Base-by-base conservation (phyloP, 768 basidiomycete species). In the Daedaleopsis nitida region DNA sequence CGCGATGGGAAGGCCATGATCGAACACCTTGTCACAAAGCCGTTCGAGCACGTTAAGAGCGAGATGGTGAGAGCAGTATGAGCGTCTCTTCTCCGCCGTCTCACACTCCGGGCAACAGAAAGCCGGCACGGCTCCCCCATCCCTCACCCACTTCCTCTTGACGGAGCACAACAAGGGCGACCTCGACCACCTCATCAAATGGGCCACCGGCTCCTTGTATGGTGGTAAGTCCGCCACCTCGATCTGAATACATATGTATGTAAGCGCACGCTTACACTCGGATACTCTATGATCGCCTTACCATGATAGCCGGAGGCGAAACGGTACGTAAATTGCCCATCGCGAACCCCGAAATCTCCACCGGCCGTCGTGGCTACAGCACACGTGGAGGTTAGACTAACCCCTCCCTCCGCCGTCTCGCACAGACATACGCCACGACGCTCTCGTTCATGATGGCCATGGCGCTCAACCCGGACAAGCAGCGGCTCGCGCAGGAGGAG, bases 401-500 rank as follows among this genome's bases (percentile, higher is more conserved):
- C 39, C 11, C 11, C 39, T 42, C 11, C 11, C 39, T 42, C 5
- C 13, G 39, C 12, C 5, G 27, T 32, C 13, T 38, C 12, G 6
- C 21, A 1, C 44, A 72, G 67, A 71, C 72, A 3, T 63, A 67
- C 5, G 65, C 72, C 6, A 66, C 72, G 5, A 54, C 73, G 17
- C 64, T 66, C 5, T 66, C 72, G 14, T 72, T 75, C 65, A 70
- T 76, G 43, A 66, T 75, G 23, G 74, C 73, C 0, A 75, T 76
- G 74, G 67, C 69, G 5, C 70, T 76, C 58, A 70, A 75, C 64
- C 78, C 76, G 45, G 65, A 67, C 1, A 58, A 67, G 35, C 69
- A 67, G 38, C 35, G 57, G 5, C 52, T 42, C 21, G 73, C 69
- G 3, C 73, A 72, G 39, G 65, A 47, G 3, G 72, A 75, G 55